Conservation (phyloP, 2,329 filamentous ascomycete species). For the Beauveria sp. region DNA sequence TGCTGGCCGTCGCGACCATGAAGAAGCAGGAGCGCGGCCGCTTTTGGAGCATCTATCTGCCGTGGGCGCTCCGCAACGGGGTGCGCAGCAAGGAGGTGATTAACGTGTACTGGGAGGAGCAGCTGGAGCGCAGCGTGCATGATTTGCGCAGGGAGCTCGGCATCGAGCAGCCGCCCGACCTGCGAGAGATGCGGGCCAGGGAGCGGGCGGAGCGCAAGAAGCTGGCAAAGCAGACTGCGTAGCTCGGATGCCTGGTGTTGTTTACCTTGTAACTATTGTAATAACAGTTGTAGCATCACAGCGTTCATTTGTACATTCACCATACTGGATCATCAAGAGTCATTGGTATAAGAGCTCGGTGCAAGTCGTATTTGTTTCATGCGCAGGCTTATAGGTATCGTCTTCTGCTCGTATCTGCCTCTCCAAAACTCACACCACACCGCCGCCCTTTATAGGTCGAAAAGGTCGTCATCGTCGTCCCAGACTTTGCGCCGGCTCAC, state of each 20-base stretch:
- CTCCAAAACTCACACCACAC: too few species aligned
- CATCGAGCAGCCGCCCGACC: constrained; percentile 82
- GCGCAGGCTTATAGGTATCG: neutral
- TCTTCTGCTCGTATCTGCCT: neutral
- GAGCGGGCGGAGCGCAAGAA: constrained; percentile 59
- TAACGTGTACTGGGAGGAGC: constrained; percentile 97
- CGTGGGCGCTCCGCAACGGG: constrained; percentile 87
- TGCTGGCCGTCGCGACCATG: constrained; percentile 78
- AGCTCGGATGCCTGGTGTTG: neutral
- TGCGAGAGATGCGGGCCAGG: constrained; percentile 67
- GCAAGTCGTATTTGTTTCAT: neutral
- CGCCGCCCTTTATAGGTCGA: constrained; percentile 44
- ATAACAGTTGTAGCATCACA: neutral
- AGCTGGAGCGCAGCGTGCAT: constrained; percentile 74
- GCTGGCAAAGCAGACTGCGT: constrained; percentile 41
- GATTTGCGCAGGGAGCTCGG: constrained; percentile 67
- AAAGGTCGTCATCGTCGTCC: constrained; percentile 74
- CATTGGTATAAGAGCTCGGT: neutral
- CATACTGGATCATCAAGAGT: neutral
- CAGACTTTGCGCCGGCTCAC: constrained; percentile 75
- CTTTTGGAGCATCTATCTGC: constrained; percentile 70
- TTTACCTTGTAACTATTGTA: neutral
- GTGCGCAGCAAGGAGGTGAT: constrained; percentile 71
- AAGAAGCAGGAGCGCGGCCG: constrained; percentile 71
- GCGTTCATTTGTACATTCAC: neutral